Evolutionary conservation across 108 stramenopile species (phyloP).

Genomic region (Fragilaria radians): DNA sequence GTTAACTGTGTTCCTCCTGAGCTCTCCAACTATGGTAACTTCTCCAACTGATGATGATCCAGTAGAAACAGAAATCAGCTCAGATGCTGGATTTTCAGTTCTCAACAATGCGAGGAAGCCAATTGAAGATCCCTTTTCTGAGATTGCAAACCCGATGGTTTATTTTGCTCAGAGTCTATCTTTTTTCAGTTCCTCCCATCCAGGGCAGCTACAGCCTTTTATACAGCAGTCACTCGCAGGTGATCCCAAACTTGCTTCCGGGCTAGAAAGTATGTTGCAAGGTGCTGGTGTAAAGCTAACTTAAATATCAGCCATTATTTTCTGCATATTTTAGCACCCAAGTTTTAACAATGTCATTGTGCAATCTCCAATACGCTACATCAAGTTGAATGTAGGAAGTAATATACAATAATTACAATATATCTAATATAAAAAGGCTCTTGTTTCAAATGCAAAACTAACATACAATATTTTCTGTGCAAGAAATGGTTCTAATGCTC

Average conservation of each 20-base stretch:
- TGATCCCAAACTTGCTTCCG: slow-evolving; percentile 56
- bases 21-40: slow-evolving; percentile 23
- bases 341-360: too few relatives aligned
- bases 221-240: slow-evolving; percentile 47
- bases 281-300: slow-evolving; percentile 20
- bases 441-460: too few relatives aligned
- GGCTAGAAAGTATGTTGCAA: slow-evolving; percentile 52
- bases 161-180: slow-evolving; percentile 43
- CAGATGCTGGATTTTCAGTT: slow-evolving; percentile 72
- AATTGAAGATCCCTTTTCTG: slow-evolving; percentile 60
- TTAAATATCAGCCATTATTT: neutral
- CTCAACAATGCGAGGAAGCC: slow-evolving; percentile 57
- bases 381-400: too few relatives aligned
- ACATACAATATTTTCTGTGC: too few relatives aligned
- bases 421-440: too few relatives aligned
- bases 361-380: too few relatives aligned
- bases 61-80: slow-evolving; percentile 39
- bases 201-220: slow-evolving; percentile 50
- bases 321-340: too few relatives aligned
- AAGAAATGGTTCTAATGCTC: too few relatives aligned
- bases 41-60: slow-evolving; percentile 34
- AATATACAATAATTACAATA: too few relatives aligned
- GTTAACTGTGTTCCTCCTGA: slow-evolving; percentile 38
- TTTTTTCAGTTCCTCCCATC: slow-evolving; percentile 25
- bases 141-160: slow-evolving; percentile 47